phyloP scores from a whole-genome alignment of 257 asterid genomes.

The Phtheirospermum japonicum region DNA sequence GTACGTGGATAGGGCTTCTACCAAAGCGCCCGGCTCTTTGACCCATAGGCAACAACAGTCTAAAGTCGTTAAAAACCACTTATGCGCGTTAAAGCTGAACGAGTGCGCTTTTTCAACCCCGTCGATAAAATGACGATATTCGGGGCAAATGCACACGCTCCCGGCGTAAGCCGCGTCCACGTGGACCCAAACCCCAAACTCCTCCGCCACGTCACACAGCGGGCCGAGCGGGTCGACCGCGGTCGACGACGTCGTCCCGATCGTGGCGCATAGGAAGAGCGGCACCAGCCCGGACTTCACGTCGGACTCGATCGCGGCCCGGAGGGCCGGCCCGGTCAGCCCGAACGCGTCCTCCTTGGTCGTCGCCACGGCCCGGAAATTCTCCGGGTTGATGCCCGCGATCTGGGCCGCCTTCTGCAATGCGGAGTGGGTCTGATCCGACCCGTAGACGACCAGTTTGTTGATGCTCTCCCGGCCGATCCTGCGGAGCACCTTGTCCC shows the following conservation, averaged over 20 bases:
- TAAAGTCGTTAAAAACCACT: constrained; percentile 67
- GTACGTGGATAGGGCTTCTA: constrained; percentile 56
- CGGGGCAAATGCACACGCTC: constrained; percentile 70
- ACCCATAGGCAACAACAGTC: constrained; percentile 91
- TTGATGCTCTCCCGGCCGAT: constrained; percentile 48
- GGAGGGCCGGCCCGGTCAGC: constrained; percentile 37
- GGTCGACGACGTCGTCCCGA: constrained; percentile 69
- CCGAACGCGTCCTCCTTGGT: constrained; percentile 35
- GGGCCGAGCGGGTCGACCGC: constrained; percentile 57
- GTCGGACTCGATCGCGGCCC: constrained; percentile 41
- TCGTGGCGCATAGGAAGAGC: constrained; percentile 56
- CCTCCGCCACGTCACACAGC: constrained; percentile 51
- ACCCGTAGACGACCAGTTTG: constrained; percentile 60
- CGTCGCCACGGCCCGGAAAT: constrained; percentile 53
- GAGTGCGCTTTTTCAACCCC: constrained; percentile 70
- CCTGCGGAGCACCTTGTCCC: constrained; percentile 46
- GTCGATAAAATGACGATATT: constrained; percentile 58
- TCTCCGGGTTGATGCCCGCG: constrained; percentile 56
- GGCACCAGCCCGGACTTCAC: constrained; percentile 52
- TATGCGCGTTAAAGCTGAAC: constrained; percentile 74
- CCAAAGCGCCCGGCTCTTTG: constrained; percentile 55
- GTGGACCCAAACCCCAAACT: constrained; percentile 62
- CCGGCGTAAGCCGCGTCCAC: constrained; percentile 84
- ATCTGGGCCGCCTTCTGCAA: constrained; percentile 64
- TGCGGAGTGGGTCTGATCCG: constrained; percentile 77